These are phyloP conservation scores for Podospora conica DNA, from an alignment of 495 filamentous ascomycete species.

Conservation along the genomic window DNA sequence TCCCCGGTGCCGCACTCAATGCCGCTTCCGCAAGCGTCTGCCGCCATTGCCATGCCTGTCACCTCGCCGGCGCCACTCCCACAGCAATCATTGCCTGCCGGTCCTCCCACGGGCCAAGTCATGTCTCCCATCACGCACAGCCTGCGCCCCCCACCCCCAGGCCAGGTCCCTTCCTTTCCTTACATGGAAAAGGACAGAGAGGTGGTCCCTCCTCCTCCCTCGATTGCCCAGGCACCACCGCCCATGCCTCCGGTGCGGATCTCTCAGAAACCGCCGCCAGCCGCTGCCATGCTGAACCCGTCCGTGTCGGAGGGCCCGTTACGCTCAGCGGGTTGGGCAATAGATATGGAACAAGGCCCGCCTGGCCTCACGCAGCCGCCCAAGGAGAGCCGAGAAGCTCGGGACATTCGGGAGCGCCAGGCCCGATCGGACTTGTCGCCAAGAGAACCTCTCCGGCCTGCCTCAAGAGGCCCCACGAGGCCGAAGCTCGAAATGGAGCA, in stretches of 20 bases:
- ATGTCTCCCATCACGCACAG: slow-evolving; percentile 36
- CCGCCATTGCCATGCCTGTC: slow-evolving; percentile 13
- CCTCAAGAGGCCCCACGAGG: slow-evolving; percentile 24
- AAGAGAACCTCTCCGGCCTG: slow-evolving; percentile 28
- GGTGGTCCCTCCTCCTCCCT: slow-evolving; percentile 2
- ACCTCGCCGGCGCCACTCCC: slow-evolving; percentile 10
- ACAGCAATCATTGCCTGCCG: slow-evolving; percentile 7
- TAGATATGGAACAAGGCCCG: slow-evolving; percentile 18
- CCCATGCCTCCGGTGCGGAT: slow-evolving; percentile 15
- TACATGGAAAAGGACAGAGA: slow-evolving; percentile 29
- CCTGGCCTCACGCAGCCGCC: slow-evolving; percentile 15
- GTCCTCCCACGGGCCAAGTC: slow-evolving; percentile 25
- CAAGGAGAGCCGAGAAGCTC: slow-evolving; percentile 15
- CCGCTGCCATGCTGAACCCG: slow-evolving; percentile 9
- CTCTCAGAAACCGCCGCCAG: slow-evolving; percentile 22
- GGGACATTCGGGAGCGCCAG: slow-evolving; percentile 26
- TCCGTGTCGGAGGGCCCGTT: slow-evolving; percentile 24
- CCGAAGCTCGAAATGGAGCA: slow-evolving; percentile 42
- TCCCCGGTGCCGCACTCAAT: slow-evolving; percentile 22
- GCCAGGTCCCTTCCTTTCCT: slow-evolving; percentile 16
- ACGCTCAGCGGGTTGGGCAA: slow-evolving; percentile 19
- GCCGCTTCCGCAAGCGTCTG: slow-evolving; percentile 16
- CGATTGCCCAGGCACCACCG: slow-evolving; percentile 16
- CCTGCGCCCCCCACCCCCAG: slow-evolving; percentile 31
- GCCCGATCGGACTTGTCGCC: slow-evolving; percentile 20